A percentile compares a stretch with the other conserved stretches of the same genome.
Evolutionary conservation across 2,329 filamentous ascomycete genomes (phyloP).

Genomic region (Alternaria metachromatica): DNA sequence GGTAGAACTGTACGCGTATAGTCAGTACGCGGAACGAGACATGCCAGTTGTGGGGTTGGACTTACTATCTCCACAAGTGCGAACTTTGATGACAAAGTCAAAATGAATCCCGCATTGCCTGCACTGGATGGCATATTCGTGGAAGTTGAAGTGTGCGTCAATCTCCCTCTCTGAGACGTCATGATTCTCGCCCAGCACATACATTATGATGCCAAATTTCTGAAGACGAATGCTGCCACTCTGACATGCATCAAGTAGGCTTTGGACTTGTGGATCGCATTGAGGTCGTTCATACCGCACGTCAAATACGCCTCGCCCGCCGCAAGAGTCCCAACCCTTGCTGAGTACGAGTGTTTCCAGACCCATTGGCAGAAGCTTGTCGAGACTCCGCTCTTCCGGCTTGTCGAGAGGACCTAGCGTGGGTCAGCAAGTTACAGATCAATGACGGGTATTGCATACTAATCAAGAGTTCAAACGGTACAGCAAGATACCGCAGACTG

Average conservation of each 20-base stretch:
- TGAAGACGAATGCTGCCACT: not conserved
- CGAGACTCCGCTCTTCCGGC: not conserved
- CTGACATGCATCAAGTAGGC: not conserved
- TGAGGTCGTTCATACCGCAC: not conserved
- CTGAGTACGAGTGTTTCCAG: not conserved
- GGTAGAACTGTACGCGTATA: not conserved
- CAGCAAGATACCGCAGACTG: not conserved
- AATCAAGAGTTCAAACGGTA: not conserved
- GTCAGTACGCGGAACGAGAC: not conserved
- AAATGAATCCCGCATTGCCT: not conserved
- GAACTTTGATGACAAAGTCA: not conserved
- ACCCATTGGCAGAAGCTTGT: not conserved
- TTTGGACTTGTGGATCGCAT: not conserved
- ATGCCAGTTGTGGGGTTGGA: not conserved
- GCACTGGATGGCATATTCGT: not conserved
- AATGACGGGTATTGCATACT: not conserved
- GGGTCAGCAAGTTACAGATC: not conserved
- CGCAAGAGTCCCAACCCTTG: not conserved
- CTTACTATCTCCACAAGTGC: not conserved
- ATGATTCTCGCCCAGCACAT: not conserved
- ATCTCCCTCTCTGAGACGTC: not conserved
- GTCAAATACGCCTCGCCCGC: not conserved
- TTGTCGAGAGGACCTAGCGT: not conserved
- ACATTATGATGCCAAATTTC: not conserved
- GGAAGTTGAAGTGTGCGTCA: not conserved